Evolutionary conservation across 148 eudicot species (phyloP).

Genomic region (Chenopodium berlandieri): DNA sequence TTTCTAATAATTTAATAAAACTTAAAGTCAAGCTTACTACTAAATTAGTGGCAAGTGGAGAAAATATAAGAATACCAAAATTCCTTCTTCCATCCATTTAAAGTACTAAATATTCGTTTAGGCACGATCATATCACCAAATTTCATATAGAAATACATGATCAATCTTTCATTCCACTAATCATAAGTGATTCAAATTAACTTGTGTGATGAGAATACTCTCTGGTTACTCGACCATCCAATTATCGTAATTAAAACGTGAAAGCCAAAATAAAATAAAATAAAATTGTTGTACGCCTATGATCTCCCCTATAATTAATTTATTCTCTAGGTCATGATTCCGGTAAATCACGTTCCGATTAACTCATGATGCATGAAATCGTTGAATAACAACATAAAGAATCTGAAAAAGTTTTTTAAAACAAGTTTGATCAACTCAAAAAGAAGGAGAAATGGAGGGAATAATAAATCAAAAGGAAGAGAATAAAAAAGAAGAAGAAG

Average conservation of each 20-base stretch:
- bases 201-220: not conserved
- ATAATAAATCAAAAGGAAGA: not conserved
- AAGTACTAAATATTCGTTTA: not conserved
- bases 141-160: not conserved
- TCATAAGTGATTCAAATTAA: not conserved
- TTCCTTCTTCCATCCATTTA: too few species aligned
- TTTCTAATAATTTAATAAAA: not conserved
- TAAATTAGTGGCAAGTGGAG: not conserved
- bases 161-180: not conserved
- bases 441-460: not conserved
- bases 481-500: not conserved
- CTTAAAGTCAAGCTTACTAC: not conserved
- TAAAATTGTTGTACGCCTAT: too few species aligned
- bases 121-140: slow-evolving; percentile 9
- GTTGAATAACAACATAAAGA: not conserved
- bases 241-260: too few species aligned
- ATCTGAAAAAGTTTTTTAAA: not conserved
- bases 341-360: not conserved
- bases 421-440: not conserved
- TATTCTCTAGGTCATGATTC: too few species aligned
- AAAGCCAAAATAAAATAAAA: too few species aligned
- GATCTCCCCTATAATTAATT: too few species aligned
- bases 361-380: not conserved
- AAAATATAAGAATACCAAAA: not conserved
- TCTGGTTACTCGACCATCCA: not conserved